Conservation (phyloP, 768 basidiomycete genomes). For the Phanerodontia chrysosporium region DNA sequence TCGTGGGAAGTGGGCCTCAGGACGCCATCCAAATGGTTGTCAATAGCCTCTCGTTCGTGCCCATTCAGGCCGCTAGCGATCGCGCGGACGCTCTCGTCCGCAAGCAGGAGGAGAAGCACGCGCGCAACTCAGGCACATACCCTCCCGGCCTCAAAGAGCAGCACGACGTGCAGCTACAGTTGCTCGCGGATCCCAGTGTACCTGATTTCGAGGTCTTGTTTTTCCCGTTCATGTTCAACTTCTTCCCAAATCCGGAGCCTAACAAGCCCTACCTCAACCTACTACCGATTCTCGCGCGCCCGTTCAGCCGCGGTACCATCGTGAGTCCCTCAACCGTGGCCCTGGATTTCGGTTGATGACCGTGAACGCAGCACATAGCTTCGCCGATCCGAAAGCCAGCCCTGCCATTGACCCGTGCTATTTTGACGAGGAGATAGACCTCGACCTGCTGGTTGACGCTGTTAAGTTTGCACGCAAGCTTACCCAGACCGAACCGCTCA, state of each 20-base stretch:
- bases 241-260: constrained; percentile 29
- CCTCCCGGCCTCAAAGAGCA: constrained; percentile 36
- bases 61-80: constrained; percentile 17
- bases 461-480: constrained; percentile 21
- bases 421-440: constrained; percentile 24
- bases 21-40: constrained; percentile 24
- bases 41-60: constrained; percentile 19
- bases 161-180: constrained; percentile 32
- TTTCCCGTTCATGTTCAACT: background rate
- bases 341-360: background rate
- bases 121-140: constrained; percentile 18
- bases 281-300: constrained; percentile 33
- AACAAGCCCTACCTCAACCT: constrained; percentile 42
- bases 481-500: constrained; percentile 16
- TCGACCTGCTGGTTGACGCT: constrained; percentile 17
- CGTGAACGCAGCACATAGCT: constrained; percentile 17
- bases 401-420: constrained; percentile 26
- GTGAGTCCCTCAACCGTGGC: constrained; percentile 25
- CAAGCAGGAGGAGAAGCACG: constrained; percentile 23
- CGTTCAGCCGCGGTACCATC: constrained; percentile 45
- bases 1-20: constrained; percentile 12
- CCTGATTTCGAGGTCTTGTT: background rate
- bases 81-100: constrained; percentile 18
- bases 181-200: background rate
- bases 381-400: constrained; percentile 18